A percentile compares a stretch with the other conserved stretches of the same genome.
Conservation (phyloP, 352 stramenopile species). For the Globisporangium spinosum region DNA sequence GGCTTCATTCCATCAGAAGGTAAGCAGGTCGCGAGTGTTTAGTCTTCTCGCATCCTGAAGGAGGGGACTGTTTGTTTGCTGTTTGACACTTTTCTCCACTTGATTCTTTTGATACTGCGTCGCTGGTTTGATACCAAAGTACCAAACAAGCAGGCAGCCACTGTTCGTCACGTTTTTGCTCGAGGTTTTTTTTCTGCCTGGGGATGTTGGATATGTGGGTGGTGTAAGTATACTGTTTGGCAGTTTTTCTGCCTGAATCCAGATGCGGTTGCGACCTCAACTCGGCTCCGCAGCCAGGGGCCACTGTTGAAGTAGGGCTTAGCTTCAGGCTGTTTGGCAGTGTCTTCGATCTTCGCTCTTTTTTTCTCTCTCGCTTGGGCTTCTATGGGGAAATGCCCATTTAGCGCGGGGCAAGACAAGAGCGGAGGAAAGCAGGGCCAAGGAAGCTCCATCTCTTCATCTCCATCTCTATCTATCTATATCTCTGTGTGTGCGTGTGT, state of each 20-base stretch:
- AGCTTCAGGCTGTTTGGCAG: not conserved
- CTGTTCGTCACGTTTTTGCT: conserved; percentile 11
- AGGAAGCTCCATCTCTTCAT: not conserved
- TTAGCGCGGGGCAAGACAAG: conserved; percentile 1
- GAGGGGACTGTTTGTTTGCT: not conserved
- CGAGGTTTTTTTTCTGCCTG: conserved; percentile 5
- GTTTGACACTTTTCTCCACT: conserved; percentile 2
- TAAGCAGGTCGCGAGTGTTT: not conserved
- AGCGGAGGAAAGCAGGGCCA: not conserved
- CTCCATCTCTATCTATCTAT: not conserved
- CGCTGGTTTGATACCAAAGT: not conserved
- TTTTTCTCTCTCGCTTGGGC: conserved; percentile 8
- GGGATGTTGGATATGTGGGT: conserved; percentile 2
- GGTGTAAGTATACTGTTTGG: not conserved
- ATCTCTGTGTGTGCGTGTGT: not conserved
- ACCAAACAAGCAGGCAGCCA: not conserved
- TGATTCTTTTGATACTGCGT: conserved; percentile 1
- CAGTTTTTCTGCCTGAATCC: not conserved
- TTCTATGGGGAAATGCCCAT: conserved; percentile 6
- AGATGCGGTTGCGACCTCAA: not conserved
- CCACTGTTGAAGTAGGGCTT: conserved; percentile 7
- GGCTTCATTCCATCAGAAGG: not conserved
- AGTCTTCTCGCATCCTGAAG: not conserved
- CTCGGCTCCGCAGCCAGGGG: not conserved
- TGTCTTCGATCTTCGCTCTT: conserved; percentile 11